Evolutionary conservation across 805 yeast genomes (phyloP).

Genomic region (Yamadazyma insecticola): DNA sequence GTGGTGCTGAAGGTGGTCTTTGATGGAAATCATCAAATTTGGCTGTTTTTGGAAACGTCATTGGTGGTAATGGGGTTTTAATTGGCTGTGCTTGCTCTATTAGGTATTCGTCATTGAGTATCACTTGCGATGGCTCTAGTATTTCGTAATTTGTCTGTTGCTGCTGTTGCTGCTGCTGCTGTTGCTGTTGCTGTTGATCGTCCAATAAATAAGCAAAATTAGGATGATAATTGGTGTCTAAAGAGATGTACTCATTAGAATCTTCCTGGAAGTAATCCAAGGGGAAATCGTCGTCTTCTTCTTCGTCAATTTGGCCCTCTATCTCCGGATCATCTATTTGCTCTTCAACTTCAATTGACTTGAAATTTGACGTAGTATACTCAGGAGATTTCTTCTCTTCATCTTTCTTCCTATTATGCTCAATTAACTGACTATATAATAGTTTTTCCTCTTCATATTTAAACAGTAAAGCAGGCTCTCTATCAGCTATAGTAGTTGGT

Average conservation of each 20-base stretch:
- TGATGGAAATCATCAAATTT: slow-evolving; percentile 5
- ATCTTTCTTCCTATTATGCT: slow-evolving; percentile 4
- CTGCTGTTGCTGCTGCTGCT: not conserved
- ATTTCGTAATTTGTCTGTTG: not conserved
- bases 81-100: slow-evolving; percentile 49
- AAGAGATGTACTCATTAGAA: slow-evolving; percentile 21
- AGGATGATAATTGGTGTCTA: slow-evolving; percentile 17
- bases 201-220: too few species aligned
- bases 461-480: slow-evolving; percentile 81
- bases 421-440: slow-evolving; percentile 51
- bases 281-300: slow-evolving; percentile 65
- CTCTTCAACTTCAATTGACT: slow-evolving; percentile 10
- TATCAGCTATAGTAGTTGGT: slow-evolving; percentile 66
- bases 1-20: slow-evolving; percentile 10
- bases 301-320: slow-evolving; percentile 48
- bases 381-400: slow-evolving; percentile 7
- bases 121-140: too few species aligned
- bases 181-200: slow-evolving; percentile 1
- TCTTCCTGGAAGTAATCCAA: slow-evolving; percentile 48
- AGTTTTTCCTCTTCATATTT: slow-evolving; percentile 51
- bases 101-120: slow-evolving; percentile 39
- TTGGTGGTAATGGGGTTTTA: slow-evolving; percentile 25
- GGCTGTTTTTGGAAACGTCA: slow-evolving; percentile 11
- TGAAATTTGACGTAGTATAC: slow-evolving; percentile 7
- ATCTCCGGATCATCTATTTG: slow-evolving; percentile 17